Evolutionary conservation across 805 yeast species (phyloP), one percentile per base, ranked within the genome.

Genomic region (Lachancea fermentati): DNA sequence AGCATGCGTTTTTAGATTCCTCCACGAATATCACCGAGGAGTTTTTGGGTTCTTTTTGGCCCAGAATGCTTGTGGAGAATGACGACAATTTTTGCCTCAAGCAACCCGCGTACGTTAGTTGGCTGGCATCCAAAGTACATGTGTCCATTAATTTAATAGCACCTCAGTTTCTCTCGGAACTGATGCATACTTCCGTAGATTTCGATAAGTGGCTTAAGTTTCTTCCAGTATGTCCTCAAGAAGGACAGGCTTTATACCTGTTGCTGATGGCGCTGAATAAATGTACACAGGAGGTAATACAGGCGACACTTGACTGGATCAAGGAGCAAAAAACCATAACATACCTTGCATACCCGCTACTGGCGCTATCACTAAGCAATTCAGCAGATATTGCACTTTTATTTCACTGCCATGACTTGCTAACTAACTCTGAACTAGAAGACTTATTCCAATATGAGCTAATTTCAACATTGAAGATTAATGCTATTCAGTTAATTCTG

Each of bases 331-430:
- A 29, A 5, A 32, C 24, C 11, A 22, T 31, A n/a, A 16, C 39
- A 4, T 40, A 40, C 16, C 28, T 35, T 4, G 16, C 43, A 11
- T 40, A 34, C 25, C 43, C 43, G 5, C 19, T 40, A 13, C 16
- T 40, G 13, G 35, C 43, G 15, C 16, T 33, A 12, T 5, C 39
- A 6, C 37, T 40, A 39, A 35, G 19, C 14, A 16, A 11, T 26
- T 16, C 25, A n/a, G 25, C 33, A 13, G 34, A 19, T n/a, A 24
- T 40, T 25, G 33, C 39, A 9, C 25, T 34, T 18, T 42, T 56
- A 8, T 38, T 48, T 22, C 55, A 51, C 33, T 56, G 57, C 34
- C 51, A 50, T 39, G 43, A 44, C 13, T 33, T 56, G 34, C 36
- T 57, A 16, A 36, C 43, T 33, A 39, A 40, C 16, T 39, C 43